Evolutionary conservation across 352 stramenopile species (phyloP), one percentile per base, ranked within the genome.

Genomic region (Phytophthora niederhauseri): DNA sequence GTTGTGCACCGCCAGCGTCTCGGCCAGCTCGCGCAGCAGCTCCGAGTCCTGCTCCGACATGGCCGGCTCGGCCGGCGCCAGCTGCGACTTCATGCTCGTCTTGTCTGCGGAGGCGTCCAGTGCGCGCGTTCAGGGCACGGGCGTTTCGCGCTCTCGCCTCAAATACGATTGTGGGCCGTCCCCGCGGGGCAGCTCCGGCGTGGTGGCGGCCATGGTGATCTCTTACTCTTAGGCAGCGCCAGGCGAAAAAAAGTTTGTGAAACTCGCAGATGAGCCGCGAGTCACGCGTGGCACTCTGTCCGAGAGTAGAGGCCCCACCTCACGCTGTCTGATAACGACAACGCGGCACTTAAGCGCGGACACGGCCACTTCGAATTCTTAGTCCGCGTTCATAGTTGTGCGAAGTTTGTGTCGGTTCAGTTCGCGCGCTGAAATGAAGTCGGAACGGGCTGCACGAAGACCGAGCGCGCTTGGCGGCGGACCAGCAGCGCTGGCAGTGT

Each of bases 1-100:
- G 59, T 81, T 83, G 64, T 83, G 76, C 60, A 76, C 55, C 15
- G 61, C 71, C 19, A 83, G 76, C 22, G 76, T 81, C 52, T 78
- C 70, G 19, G 70, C 76, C 50, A 83, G 62, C 22, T 81, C 70
- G 15, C 70, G 66, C 45, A 83, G 48, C 26, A 81, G 59, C 17
- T 80, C 66, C 28, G 61, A 45, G 52, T 82, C 68, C 45, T 75
- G 55, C 50, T 77, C 68, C 31, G 68, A 72, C 61, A 82, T 67
- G 50, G 46, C 54, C 28, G 80, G 59, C 55, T 68, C 49, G 22
- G 61, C 64, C 36, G 62, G 68, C 20, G 61, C 61, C 52, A 78
- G 45, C 34, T 64, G 57, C 26, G 66, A 63, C 54, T 79, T 82
- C 75, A 82, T 81, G 41, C 41, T 48, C 6, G 19, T 65, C 19